Conservation (phyloP, 2,329 filamentous ascomycete genomes). For the Fusarium chlamydosporum region DNA sequence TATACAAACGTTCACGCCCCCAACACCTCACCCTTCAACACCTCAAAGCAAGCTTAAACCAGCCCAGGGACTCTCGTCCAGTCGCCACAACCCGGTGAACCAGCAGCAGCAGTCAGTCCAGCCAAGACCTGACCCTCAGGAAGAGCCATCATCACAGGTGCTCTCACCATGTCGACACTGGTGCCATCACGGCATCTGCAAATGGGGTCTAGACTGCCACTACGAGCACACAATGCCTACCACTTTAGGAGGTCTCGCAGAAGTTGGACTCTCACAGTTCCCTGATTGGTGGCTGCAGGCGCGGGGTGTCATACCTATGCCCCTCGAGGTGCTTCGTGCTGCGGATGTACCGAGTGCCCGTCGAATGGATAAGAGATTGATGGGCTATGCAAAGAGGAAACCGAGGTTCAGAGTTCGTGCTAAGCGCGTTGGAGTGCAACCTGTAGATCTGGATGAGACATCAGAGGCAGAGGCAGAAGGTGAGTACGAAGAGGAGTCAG, state of each 20-base stretch:
- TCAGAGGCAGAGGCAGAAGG: slow-evolving; percentile 9
- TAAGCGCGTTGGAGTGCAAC: slow-evolving; percentile 1
- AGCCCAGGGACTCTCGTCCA: slow-evolving; percentile 35
- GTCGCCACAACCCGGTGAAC: slow-evolving; percentile 37
- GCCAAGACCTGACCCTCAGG: background rate
- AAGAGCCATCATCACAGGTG: slow-evolving; percentile 1
- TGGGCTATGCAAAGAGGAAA: slow-evolving; percentile 15
- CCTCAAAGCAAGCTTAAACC: slow-evolving; percentile 10
- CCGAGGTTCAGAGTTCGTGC: slow-evolving; percentile 8
- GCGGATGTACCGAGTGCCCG: slow-evolving; percentile 9
- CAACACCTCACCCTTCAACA: background rate
- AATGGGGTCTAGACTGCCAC: slow-evolving; percentile 60
- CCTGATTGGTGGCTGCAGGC: slow-evolving; percentile 61
- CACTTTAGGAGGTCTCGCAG: slow-evolving; percentile 57
- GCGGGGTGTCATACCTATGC: slow-evolving; percentile 37
- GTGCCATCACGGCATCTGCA: slow-evolving; percentile 64
- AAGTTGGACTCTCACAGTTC: slow-evolving; percentile 59
- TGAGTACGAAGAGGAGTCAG: slow-evolving; percentile 9
- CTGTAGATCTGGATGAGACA: background rate
- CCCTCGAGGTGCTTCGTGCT: slow-evolving; percentile 9
- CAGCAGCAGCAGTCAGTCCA: slow-evolving; percentile 5
- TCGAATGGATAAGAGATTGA: slow-evolving; percentile 18
- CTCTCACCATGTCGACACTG: slow-evolving; percentile 58
- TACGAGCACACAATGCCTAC: slow-evolving; percentile 64
- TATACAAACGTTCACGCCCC: background rate